Evolutionary conservation across 345 rosid species (phyloP).

Genomic region (Acer campestre): DNA sequence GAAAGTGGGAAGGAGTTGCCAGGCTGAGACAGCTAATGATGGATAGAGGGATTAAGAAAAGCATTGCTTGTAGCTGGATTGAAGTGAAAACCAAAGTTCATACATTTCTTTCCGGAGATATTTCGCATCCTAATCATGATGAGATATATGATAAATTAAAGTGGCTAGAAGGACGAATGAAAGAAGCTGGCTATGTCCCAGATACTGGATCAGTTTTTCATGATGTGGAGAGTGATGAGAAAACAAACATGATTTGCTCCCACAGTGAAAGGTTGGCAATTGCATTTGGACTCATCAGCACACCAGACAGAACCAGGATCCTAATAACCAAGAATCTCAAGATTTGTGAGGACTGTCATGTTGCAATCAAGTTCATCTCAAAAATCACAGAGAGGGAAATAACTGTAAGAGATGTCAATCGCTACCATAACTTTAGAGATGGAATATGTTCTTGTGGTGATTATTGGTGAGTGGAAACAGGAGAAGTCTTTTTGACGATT

Average conservation of each 20-base stretch:
- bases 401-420: constrained; percentile 41
- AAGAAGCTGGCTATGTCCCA: constrained; percentile 40
- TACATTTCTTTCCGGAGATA: constrained; percentile 43
- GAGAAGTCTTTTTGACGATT: background rate
- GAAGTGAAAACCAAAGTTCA: constrained; percentile 42
- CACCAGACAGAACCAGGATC: constrained; percentile 31
- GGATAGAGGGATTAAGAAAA: constrained; percentile 38
- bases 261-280: constrained; percentile 48
- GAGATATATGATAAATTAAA: constrained; percentile 37
- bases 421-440: constrained; percentile 40
- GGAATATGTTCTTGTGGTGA: constrained; percentile 45
- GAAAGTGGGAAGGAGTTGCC: constrained; percentile 40
- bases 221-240: constrained; percentile 44
- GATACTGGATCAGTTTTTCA: constrained; percentile 40
- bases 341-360: constrained; percentile 47
- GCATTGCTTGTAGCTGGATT: constrained; percentile 44
- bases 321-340: constrained; percentile 44
- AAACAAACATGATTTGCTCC: constrained; percentile 29
- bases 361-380: constrained; percentile 42
- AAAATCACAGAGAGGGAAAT: constrained; percentile 40
- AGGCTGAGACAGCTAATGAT: constrained; percentile 33
- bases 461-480: constrained; percentile 32
- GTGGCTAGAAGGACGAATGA: constrained; percentile 39
- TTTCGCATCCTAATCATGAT: constrained; percentile 32
- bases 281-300: constrained; percentile 44